Percentiles rank a stretch among this genome's conserved stretches.
Evolutionary conservation across 2,329 filamentous ascomycete species (phyloP).

Genomic region (Fusarium incarnatum): DNA sequence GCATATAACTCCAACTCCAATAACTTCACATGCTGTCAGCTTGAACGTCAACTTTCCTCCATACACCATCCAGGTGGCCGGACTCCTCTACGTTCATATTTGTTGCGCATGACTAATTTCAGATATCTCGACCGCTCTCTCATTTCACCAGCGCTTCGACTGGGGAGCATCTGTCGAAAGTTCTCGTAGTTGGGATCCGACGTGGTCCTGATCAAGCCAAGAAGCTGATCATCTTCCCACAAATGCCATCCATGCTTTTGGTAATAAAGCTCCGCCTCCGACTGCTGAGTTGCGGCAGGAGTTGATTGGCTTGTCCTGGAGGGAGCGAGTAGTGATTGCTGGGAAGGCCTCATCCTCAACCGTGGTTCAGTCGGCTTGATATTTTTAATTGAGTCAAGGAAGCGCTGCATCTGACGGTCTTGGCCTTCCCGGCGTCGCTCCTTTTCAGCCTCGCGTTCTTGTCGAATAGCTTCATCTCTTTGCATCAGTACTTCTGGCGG

Average conservation of each 20-base stretch:
- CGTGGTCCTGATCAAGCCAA: conserved; percentile 40
- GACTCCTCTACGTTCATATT: conserved; percentile 29
- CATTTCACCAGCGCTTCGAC: conserved; percentile 35
- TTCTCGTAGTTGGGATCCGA: conserved; percentile 21
- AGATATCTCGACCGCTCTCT: conserved; percentile 36
- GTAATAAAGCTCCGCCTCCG: conserved; percentile 29
- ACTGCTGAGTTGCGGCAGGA: background rate
- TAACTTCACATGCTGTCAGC: background rate
- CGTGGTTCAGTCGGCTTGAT: background rate
- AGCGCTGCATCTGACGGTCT: conserved; percentile 36
- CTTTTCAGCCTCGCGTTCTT: conserved; percentile 10
- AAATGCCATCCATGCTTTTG: conserved; percentile 43
- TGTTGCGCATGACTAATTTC: conserved; percentile 34
- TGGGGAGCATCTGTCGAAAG: conserved; percentile 29
- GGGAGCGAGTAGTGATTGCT: background rate
- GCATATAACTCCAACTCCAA: conserved; percentile 24
- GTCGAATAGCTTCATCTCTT: conserved; percentile 16
- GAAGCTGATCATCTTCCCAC: conserved; percentile 46
- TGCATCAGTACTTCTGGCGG: conserved; percentile 12
- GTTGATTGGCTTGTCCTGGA: conserved; percentile 8
- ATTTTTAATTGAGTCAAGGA: conserved; percentile 33
- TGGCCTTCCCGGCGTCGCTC: background rate
- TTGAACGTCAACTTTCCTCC: conserved; percentile 12
- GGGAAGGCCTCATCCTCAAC: background rate
- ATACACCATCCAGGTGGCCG: conserved; percentile 47